Evolutionary conservation across 129 eudicot genomes (phyloP), one percentile per base, ranked within the genome.

Genomic region (Flaveria brownii): DNA sequence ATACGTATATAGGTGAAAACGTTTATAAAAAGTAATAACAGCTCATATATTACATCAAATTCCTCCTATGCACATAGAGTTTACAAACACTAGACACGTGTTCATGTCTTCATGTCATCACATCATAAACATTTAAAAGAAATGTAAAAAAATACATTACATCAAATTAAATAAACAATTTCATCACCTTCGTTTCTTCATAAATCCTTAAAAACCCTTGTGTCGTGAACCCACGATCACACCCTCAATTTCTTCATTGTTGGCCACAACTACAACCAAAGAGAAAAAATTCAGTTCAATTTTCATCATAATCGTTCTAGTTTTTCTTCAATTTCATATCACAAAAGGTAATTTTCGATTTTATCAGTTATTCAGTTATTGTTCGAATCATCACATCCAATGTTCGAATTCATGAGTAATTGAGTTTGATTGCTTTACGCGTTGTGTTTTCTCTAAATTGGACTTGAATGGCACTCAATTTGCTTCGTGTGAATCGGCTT

Each of bases 141-240:
- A 6, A 14, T 7, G 43, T 13, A 61, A 5, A 59, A 9, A 55
- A 71, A 14, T 4, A 20, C 36, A 9, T 39, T 43, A 36, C 6
- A n/a, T 57, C 4, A 73, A 65, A 18, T 51, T 12, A 26, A 66
- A 76, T 33, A 57, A 7, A 80, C 7, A 52, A 11, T 23, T 18
- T 52, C 15, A 80, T 73, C 79, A 64, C 69, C 72, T 78, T 78
- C 72, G 72, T 54, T 71, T 62, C 66, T 73, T 39, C 79, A 66
- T 72, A 66, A 54, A 80, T 54, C 60, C 83, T 23, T 25, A 63
- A 43, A 73, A 73, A 15, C 71, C 77, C 67, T 42, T 59, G 83
- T 42, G 74, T 73, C 22, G 33, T 63, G 75, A 55, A 55, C 60
- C 75, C 81, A 75, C 50, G 62, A 47, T 75, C 20, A 63, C 9